Percentiles rank a stretch among this genome's conserved stretches.
phyloP scores from a whole-genome alignment of 805 yeast genomes.

The Candida chilensis region DNA sequence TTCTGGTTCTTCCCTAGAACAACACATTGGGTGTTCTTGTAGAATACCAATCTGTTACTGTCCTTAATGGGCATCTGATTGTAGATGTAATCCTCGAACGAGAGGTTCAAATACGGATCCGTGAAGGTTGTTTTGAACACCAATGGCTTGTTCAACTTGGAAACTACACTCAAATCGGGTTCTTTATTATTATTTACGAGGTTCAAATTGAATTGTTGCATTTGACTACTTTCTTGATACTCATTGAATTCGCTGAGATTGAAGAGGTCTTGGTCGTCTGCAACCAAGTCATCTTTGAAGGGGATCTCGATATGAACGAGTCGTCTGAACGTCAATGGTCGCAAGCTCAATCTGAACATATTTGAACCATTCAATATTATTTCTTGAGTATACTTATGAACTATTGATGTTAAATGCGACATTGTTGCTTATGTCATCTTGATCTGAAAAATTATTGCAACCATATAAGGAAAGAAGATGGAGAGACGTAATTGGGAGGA shows the following conservation, averaged over 20 bases:
- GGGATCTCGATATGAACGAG: constrained; percentile 17
- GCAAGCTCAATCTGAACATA: not conserved
- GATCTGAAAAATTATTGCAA: not conserved
- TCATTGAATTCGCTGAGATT: constrained; percentile 27
- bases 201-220: constrained; percentile 1
- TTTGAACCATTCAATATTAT: not conserved
- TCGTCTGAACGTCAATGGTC: not conserved
- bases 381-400: not conserved
- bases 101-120: constrained; percentile 70
- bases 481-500: not conserved
- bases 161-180: constrained; percentile 1
- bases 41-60: constrained; percentile 55
- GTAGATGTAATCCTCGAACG: constrained; percentile 76
- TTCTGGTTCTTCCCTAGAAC: constrained; percentile 95
- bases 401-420: not conserved
- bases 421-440: constrained; percentile 1
- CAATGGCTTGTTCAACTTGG: constrained; percentile 27
- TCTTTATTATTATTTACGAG: not conserved
- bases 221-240: constrained; percentile 9
- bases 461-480: not conserved
- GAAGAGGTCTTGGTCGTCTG: constrained; percentile 22
- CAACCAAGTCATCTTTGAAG: constrained; percentile 26
- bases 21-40: constrained; percentile 76
- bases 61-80: constrained; percentile 40
- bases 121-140: constrained; percentile 47